A percentile compares a stretch with the other conserved stretches of the same genome.
phyloP scores from a whole-genome alignment of 805 yeast species.

The Hanseniaspora pseudoguilliermondii region DNA sequence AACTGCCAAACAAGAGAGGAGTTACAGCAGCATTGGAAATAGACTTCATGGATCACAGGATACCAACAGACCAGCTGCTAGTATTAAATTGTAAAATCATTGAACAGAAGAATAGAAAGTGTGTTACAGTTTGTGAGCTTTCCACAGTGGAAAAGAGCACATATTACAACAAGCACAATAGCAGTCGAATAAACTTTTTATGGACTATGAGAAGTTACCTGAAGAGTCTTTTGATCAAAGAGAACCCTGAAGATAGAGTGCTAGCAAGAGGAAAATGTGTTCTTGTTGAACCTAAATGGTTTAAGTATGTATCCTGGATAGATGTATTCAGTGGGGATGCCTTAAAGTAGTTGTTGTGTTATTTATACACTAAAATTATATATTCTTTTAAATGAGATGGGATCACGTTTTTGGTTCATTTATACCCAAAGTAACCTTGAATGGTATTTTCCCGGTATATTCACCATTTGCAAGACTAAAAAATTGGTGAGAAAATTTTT shows the following conservation, averaged over 20 bases:
- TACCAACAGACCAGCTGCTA: conserved; percentile 47
- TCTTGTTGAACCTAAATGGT: conserved; percentile 82
- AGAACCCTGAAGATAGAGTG: conserved; percentile 22
- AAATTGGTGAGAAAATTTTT: too few relatives aligned
- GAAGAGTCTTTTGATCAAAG: conserved; percentile 1
- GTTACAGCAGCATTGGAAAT: conserved; percentile 72
- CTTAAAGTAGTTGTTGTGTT: neutral
- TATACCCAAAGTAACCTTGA: neutral
- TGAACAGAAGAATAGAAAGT: conserved; percentile 67
- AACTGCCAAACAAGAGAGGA: conserved; percentile 68
- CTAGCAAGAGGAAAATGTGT: conserved; percentile 57
- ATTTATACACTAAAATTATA: too few relatives aligned
- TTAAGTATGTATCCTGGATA: conserved; percentile 52
- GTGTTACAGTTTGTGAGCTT: conserved; percentile 56
- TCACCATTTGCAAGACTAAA: too few relatives aligned
- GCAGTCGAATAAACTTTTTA: neutral
- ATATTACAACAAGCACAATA: neutral
- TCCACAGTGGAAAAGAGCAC: conserved; percentile 35
- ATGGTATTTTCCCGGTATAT: too few relatives aligned
- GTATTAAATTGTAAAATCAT: conserved; percentile 54
- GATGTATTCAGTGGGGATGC: conserved; percentile 26
- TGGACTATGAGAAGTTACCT: conserved; percentile 1
- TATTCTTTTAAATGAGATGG: too few relatives aligned
- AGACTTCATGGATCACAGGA: conserved; percentile 37
- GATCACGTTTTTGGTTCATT: too few relatives aligned